Evolutionary conservation across 805 yeast species (phyloP), one percentile per base, ranked within the genome.

Genomic region (Teunomyces panamensis): DNA sequence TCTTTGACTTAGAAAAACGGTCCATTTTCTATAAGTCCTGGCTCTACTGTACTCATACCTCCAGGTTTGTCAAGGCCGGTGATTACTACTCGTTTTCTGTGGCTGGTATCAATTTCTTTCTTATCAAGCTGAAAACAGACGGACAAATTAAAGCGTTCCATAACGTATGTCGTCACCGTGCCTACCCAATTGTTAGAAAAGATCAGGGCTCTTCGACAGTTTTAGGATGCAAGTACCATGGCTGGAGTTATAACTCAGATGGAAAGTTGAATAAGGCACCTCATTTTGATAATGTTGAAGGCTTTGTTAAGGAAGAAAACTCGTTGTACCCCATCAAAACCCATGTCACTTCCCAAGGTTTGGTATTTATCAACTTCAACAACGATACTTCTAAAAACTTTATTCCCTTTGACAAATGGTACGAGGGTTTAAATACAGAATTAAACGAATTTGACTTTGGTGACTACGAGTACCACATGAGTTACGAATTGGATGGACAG

Each of bases 191-290:
- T 36, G 77, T 81, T 26, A 72, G 78, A 60, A 81, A 81, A 57
- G 79, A 79, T 30, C 66, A 75, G 53, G 86, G 86, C 26, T 78
- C 83, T n/a, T 74, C 84, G 2, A 71, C 69, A 13, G 72, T 81
- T 35, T 64, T 81, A 30, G 84, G 84, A 36, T 81, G 86, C 63
- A 75, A 78, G 55, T 81, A 81, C 60, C 85, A 81, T 55, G 85
- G 85, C 20, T 81, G 85, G 86, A 75, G 83, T 24, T 81, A 81
- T 65, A 79, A 79, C 58, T 68, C 82, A n/a, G 82, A 80, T 52
- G 86, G 86, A 3, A 61, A 67, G 41, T 68, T 81, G 55, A 79
- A 78, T 45, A 81, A 81, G 56, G 85, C 85, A 7, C 86, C 86
- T 17, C 83, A 79, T 52, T 81, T 81, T 56, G 82, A 81, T 45